A percentile compares a stretch with the other conserved stretches of the same genome.
phyloP scores from a whole-genome alignment of 352 stramenopile genomes.

The Globisporangium emineosum region DNA sequence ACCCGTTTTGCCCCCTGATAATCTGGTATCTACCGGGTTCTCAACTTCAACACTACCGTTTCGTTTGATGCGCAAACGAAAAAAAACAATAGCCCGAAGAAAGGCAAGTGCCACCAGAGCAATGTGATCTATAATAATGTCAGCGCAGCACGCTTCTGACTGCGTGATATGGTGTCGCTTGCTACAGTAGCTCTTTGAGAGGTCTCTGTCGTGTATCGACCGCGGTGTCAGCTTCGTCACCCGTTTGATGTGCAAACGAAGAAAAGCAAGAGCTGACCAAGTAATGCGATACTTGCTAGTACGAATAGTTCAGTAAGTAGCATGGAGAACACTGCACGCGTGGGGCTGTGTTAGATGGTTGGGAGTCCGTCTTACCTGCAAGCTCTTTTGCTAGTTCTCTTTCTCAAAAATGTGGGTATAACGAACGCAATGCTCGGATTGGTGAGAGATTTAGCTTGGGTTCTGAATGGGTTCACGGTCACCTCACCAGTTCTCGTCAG shows the following conservation, averaged over 20 bases:
- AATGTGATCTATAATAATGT: neutral
- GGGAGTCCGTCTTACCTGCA: too few relatives aligned
- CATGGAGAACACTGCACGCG: too few relatives aligned
- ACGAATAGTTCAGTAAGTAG: too few relatives aligned
- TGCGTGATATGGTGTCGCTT: neutral
- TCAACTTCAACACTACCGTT: neutral
- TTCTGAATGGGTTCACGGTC: neutral
- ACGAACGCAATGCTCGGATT: neutral
- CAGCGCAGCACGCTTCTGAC: neutral
- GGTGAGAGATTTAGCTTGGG: neutral
- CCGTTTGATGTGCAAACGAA: too few relatives aligned
- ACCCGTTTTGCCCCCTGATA: slow-evolving; percentile 3
- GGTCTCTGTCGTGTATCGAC: neutral
- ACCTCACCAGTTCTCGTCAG: neutral
- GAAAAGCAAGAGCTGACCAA: too few relatives aligned
- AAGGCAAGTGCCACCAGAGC: neutral
- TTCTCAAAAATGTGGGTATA: neutral
- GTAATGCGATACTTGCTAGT: too few relatives aligned
- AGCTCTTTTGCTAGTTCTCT: too few relatives aligned
- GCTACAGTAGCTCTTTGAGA: too few relatives aligned
- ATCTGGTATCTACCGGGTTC: neutral
- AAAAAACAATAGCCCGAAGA: neutral
- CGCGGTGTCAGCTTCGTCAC: too few relatives aligned
- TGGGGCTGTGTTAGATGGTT: too few relatives aligned
- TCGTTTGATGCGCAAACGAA: slow-evolving; percentile 3